Percentiles rank a stretch among this genome's conserved stretches.
Evolutionary conservation across 2,329 filamentous ascomycete species (phyloP).

Genomic region (Fusarium luffae): DNA sequence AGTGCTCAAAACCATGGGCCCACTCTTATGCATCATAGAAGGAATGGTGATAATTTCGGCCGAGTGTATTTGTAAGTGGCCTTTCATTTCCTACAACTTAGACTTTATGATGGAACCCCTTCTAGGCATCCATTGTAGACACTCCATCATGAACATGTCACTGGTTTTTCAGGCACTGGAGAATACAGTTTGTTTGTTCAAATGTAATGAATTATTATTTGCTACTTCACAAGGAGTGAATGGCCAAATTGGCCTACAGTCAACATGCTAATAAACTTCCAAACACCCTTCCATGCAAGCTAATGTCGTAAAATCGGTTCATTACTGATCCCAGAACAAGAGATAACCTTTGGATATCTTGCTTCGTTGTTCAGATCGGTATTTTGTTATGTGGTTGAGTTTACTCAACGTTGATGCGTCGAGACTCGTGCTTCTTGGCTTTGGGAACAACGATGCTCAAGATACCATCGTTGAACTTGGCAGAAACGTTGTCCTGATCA

Average conservation of each 20-base stretch:
- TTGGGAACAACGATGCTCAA: constrained; percentile 74
- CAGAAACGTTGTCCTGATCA: constrained; percentile 70
- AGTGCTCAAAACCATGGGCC: background rate
- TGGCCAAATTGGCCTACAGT: constrained; percentile 13
- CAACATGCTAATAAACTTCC: constrained; percentile 23
- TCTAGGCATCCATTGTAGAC: background rate
- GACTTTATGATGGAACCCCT: background rate
- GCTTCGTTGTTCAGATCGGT: background rate
- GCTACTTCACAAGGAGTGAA: constrained; percentile 40
- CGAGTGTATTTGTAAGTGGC: background rate
- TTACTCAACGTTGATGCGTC: constrained; percentile 67
- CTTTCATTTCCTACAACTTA: background rate
- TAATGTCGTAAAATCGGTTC: constrained; percentile 9
- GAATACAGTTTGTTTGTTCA: background rate
- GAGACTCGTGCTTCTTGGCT: constrained; percentile 67
- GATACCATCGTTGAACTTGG: constrained; percentile 73
- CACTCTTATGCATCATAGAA: background rate
- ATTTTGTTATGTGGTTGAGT: background rate
- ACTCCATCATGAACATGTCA: background rate
- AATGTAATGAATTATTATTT: constrained; percentile 21
- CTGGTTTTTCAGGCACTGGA: background rate
- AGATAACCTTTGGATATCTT: background rate
- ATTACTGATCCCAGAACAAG: background rate
- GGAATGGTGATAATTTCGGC: background rate
- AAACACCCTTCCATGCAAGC: constrained; percentile 35